Evolutionary conservation across 306 rosid species (phyloP).

Genomic region (Rosa multiflora): DNA sequence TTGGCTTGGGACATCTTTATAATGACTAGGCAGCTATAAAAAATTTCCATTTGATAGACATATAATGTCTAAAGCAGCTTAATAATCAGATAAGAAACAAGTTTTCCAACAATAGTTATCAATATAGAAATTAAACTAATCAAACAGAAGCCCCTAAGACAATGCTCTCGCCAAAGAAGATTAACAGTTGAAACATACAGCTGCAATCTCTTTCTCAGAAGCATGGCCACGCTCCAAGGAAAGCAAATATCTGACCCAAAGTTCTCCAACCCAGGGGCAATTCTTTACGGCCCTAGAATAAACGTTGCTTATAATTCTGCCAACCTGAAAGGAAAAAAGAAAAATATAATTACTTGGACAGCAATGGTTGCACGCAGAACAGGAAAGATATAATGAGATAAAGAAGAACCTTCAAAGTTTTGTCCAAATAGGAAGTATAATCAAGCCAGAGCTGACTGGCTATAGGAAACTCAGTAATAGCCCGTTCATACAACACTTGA

Average conservation of each 20-base stretch:
- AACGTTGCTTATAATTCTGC: constrained; percentile 53
- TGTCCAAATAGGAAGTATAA: constrained; percentile 76
- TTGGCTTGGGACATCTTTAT: not conserved
- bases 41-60: not conserved
- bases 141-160: constrained; percentile 23
- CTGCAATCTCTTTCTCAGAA: constrained; percentile 67
- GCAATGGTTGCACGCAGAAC: constrained; percentile 4
- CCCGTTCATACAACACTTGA: constrained; percentile 79
- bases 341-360: constrained; percentile 9
- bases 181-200: constrained; percentile 48
- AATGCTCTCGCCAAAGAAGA: constrained; percentile 16
- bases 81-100: not conserved
- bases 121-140: not conserved
- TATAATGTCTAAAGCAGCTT: not conserved
- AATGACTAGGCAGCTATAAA: not conserved
- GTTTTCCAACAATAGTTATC: not conserved
- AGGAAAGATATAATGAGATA: constrained; percentile 3
- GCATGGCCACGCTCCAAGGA: constrained; percentile 74
- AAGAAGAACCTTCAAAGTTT: constrained; percentile 74
- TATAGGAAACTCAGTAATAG: constrained; percentile 78
- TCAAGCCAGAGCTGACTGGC: constrained; percentile 82
- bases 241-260: constrained; percentile 83
- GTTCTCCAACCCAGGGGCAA: constrained; percentile 89
- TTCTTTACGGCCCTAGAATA: constrained; percentile 82
- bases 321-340: constrained; percentile 48